Percentiles rank a stretch among this genome's conserved stretches.
Evolutionary conservation across 2,329 filamentous ascomycete species (phyloP).

Genomic region (Colletotrichum lupini): DNA sequence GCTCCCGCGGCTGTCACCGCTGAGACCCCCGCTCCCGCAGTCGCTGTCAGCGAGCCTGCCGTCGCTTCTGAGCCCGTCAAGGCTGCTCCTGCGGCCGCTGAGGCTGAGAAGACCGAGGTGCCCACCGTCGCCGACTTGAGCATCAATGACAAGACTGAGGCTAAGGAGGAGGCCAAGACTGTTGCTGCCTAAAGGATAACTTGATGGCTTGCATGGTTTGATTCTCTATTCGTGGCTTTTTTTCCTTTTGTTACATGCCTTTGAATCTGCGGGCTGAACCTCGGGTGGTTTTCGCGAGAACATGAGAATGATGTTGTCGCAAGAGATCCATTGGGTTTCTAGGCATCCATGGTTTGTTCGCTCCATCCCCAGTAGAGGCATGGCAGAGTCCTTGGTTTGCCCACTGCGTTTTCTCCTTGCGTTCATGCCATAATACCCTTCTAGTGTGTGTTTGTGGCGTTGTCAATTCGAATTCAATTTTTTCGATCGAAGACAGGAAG

Average conservation of each 20-base stretch:
- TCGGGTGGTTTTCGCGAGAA: background rate
- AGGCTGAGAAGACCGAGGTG: slow-evolving; percentile 32
- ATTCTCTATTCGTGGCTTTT: background rate
- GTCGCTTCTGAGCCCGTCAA: slow-evolving; percentile 13
- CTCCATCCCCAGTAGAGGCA: background rate
- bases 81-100: background rate
- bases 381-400: background rate
- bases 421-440: slow-evolving; percentile 36
- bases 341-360: background rate
- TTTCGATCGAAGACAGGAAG: slow-evolving; percentile 13
- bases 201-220: background rate
- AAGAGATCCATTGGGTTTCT: background rate
- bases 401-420: slow-evolving; percentile 13
- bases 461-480: slow-evolving; percentile 10
- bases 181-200: background rate
- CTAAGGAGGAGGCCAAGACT: slow-evolving; percentile 23
- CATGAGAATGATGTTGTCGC: background rate
- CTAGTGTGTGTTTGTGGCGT: slow-evolving; percentile 28
- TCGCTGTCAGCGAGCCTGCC: slow-evolving; percentile 4
- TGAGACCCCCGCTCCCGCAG: slow-evolving; percentile 20
- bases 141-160: slow-evolving; percentile 25
- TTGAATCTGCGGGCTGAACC: background rate
- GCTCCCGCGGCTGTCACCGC: slow-evolving; percentile 36
- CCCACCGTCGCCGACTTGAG: slow-evolving; percentile 24
- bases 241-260: slow-evolving; percentile 2